phyloP scores from a whole-genome alignment of 129 eudicot genomes.

The Solidago caesia region DNA sequence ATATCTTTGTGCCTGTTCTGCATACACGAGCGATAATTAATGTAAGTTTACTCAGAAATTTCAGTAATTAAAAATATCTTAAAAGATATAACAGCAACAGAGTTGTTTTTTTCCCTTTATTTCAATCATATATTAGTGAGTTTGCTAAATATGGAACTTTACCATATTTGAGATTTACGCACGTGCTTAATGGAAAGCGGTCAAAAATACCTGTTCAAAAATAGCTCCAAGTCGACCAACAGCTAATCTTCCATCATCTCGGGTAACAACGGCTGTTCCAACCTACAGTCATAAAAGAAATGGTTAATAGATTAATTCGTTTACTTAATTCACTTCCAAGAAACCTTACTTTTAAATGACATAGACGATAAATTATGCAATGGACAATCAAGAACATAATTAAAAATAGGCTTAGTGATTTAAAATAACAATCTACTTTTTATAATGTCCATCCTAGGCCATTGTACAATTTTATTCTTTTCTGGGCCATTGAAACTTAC shows the following conservation, averaged over 20 bases:
- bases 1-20: not conserved
- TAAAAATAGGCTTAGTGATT: too few species aligned
- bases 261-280: constrained; percentile 92
- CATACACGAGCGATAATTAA: constrained; percentile 11
- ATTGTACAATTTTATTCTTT: too few species aligned
- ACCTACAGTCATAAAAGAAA: constrained; percentile 40
- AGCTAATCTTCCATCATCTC: constrained; percentile 88
- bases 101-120: not conserved
- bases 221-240: constrained; percentile 90
- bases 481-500: too few species aligned
- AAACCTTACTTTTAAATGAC: constrained; percentile 3
- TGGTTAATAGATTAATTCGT: not conserved
- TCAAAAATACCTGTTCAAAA: constrained; percentile 68
- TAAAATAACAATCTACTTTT: too few species aligned
- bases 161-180: constrained; percentile 18
- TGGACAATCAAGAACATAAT: constrained; percentile 5
- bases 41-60: constrained; percentile 2
- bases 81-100: not conserved
- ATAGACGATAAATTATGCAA: not conserved
- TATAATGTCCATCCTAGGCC: too few species aligned
- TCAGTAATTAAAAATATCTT: constrained; percentile 12
- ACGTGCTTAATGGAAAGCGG: not conserved
- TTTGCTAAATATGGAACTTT: not conserved
- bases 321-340: constrained; percentile 8
- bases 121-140: not conserved